Evolutionary conservation across 371 early-diverging fungal species (phyloP).

Genomic region (Rhizopus stolonifer): DNA sequence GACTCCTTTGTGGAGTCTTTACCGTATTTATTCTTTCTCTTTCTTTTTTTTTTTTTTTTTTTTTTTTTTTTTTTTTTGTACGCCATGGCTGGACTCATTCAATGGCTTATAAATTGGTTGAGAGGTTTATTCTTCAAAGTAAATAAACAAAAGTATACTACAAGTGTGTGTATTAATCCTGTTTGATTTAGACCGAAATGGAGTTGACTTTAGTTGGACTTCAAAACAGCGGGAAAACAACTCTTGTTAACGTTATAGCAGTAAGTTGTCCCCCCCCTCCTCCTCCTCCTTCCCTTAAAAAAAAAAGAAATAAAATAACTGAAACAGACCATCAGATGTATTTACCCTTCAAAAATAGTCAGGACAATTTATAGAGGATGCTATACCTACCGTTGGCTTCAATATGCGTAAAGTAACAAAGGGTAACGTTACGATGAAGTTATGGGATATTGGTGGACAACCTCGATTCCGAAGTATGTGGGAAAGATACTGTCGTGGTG

Average conservation of each 20-base stretch:
- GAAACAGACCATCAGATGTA: not conserved
- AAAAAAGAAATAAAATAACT: not conserved
- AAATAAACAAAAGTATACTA: constrained; percentile 1
- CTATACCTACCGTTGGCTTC: constrained; percentile 98
- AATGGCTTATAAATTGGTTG: constrained; percentile 87
- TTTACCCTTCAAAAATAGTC: constrained; percentile 51
- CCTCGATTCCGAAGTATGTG: constrained; percentile 97
- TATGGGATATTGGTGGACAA: constrained; percentile 99
- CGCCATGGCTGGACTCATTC: constrained; percentile 62
- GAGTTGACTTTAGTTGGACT: constrained; percentile 92
- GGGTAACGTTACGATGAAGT: constrained; percentile 94
- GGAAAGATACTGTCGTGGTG: constrained; percentile 95
- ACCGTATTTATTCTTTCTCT: too few relatives aligned
- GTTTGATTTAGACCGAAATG: not conserved
- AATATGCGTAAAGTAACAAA: constrained; percentile 96
- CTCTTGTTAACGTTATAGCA: constrained; percentile 96
- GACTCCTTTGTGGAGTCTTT: too few relatives aligned
- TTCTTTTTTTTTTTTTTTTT: not conserved
- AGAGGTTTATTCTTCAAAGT: constrained; percentile 93
- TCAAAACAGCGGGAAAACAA: constrained; percentile 98
- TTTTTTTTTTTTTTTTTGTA: too few relatives aligned
- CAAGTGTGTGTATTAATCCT: not conserved
- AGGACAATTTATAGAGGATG: constrained; percentile 94
- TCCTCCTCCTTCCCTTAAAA: too few relatives aligned
- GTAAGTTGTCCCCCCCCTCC: too few relatives aligned